These are phyloP conservation scores for Leccinum sublutescens DNA, from an alignment of 768 basidiomycete genomes.

Conservation along the genomic window DNA sequence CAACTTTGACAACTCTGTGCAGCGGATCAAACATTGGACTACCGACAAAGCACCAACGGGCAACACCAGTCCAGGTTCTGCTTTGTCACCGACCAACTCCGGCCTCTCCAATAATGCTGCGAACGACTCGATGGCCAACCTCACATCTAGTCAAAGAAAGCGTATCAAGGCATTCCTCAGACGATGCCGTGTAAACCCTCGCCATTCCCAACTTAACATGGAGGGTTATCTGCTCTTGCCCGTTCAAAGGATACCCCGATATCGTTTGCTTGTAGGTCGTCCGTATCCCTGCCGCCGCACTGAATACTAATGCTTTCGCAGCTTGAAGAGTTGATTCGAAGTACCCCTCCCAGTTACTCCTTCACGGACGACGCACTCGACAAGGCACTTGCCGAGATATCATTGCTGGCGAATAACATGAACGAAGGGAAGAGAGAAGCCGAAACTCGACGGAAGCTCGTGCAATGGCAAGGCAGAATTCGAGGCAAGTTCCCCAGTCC, in stretches of 20 bases:
- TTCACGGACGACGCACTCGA: constrained; percentile 82
- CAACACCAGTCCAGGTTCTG: constrained; percentile 35
- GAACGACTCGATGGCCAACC: constrained; percentile 45
- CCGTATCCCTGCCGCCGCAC: constrained; percentile 2
- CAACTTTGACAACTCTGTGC: constrained; percentile 92
- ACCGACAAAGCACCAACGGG: constrained; percentile 48
- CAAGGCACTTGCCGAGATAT: constrained; percentile 82
- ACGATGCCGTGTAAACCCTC: constrained; percentile 83
- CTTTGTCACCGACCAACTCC: constrained; percentile 54
- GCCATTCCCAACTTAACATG: constrained; percentile 90
- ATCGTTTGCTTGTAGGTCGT: constrained; percentile 80
- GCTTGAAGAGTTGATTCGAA: constrained; percentile 84
- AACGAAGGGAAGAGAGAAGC: constrained; percentile 97
- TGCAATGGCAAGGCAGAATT: constrained; percentile 89
- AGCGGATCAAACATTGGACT: constrained; percentile 86
- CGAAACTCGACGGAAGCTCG: constrained; percentile 87
- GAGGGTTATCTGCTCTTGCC: constrained; percentile 94
- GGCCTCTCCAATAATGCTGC: constrained; percentile 48
- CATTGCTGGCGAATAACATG: constrained; percentile 88
- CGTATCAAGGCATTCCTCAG: constrained; percentile 88
- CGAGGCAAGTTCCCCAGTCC: constrained; percentile 92
- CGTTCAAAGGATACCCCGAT: constrained; percentile 96
- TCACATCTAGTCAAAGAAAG: constrained; percentile 81
- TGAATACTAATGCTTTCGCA: constrained; percentile 4
- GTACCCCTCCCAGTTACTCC: constrained; percentile 78